phyloP scores from a whole-genome alignment of 768 basidiomycete species.

The Coprinopsis marcescibilis region DNA sequence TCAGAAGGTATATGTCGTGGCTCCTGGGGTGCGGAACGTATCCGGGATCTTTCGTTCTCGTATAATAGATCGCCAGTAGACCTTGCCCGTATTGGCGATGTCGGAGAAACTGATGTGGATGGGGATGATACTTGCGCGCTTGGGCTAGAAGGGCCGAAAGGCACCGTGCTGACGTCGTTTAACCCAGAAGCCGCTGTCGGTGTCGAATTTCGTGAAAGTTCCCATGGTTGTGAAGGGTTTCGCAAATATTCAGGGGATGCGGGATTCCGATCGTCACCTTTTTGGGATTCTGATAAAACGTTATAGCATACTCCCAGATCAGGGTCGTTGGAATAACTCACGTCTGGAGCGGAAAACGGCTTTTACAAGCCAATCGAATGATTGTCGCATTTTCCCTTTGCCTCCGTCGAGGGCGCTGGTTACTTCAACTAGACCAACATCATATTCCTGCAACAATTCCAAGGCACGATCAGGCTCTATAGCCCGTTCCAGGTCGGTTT shows the following conservation, averaged over 20 bases:
- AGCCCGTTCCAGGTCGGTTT: slow-evolving; percentile 61
- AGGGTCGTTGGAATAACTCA: slow-evolving; percentile 19
- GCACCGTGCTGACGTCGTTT: slow-evolving; percentile 6
- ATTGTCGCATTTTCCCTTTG: slow-evolving; percentile 65
- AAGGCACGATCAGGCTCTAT: slow-evolving; percentile 54
- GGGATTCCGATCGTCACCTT: slow-evolving; percentile 55
- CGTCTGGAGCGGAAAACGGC: slow-evolving; percentile 51
- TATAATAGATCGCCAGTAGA: slow-evolving; percentile 48
- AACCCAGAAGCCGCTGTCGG: slow-evolving; percentile 37
- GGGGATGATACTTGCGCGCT: slow-evolving; percentile 16
- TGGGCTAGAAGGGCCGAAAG: slow-evolving; percentile 5
- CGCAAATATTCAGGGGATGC: slow-evolving; percentile 60
- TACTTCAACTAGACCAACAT: slow-evolving; percentile 77
- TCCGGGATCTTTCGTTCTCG: slow-evolving; percentile 33
- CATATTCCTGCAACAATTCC: slow-evolving; percentile 50
- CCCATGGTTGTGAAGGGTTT: slow-evolving; percentile 46
- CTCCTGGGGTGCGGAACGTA: slow-evolving; percentile 7
- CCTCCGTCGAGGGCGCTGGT: slow-evolving; percentile 50
- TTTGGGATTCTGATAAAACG: slow-evolving; percentile 5
- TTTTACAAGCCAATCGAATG: slow-evolving; percentile 70
- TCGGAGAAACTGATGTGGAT: slow-evolving; percentile 29
- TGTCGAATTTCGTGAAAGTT: slow-evolving; percentile 46
- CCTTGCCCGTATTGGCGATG: slow-evolving; percentile 47
- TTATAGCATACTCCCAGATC: background rate
- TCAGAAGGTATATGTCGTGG: slow-evolving; percentile 9